Base-by-base conservation (phyloP, 108 stramenopile species). In the Nannochloropsis oceanica region DNA sequence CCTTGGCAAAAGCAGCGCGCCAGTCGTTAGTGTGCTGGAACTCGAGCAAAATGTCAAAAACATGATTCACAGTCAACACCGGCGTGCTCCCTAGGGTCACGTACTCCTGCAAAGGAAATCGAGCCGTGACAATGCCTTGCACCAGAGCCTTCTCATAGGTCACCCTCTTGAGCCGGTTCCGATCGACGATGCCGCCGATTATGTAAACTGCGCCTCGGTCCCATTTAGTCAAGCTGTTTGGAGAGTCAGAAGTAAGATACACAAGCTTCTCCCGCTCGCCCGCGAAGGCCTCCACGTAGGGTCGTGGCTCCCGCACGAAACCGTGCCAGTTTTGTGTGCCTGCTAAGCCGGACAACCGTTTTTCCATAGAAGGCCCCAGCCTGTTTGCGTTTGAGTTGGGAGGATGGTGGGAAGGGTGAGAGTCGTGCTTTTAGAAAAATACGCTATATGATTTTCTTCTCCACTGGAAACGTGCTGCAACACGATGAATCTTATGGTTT, bases 11-110 rank as follows among this genome's bases (percentile, higher is more conserved):
- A 73, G 59, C n/a, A 73, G 59, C 9, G 59, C 59, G 59, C 80
- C 80, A 81, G 26, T 81, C 80, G 13, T 81, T 81, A 13, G 80
- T 81, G 26, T 81, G 13, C 26, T 26, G 80, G 26, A 81, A 81
- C 26, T 81, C 26, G 43, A 86, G 43, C 26, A 86, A 46, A 43
- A 87, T 44, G 24, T 87, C 87, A 22, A 87, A 87, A 26, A 87
- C 87, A 27, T 87, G 87, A 26, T 87, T 87, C 12, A 81, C 84
- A 26, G 87, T 84, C 13, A 87, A 82, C 13, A 87, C 86, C 84
- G 27, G 26, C 22, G 22, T 73, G 18, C 22, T n/a, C 59, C 59
- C 59, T 0, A 73, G 59, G 22, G 18, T 18, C 59, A 73, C 59
- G 59, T 73, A n/a, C n/a, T 73, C 59, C n/a, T n/a, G 59, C 59